A percentile compares a stretch with the other conserved stretches of the same genome.
Evolutionary conservation across 129 eudicot genomes (phyloP).

Genomic region (Flaveria bidentis): DNA sequence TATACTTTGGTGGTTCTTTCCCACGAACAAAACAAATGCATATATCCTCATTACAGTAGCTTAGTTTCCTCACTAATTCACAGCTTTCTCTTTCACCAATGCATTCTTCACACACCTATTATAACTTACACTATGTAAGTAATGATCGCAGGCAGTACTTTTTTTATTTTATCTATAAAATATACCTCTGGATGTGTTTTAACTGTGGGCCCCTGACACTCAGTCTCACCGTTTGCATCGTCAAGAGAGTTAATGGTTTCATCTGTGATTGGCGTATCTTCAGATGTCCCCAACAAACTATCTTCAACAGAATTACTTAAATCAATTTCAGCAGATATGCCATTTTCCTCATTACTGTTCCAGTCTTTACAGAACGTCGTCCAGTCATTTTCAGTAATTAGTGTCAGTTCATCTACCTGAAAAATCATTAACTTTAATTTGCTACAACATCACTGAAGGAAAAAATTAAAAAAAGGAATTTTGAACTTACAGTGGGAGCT

Average conservation of each 20-base stretch:
- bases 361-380: conserved; percentile 75
- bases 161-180: neutral
- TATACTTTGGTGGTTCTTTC: conserved; percentile 91
- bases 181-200: conserved; percentile 77
- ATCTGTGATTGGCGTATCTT: conserved; percentile 59
- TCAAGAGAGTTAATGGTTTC: conserved; percentile 49
- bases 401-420: conserved; percentile 73
- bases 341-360: conserved; percentile 55
- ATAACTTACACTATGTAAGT: neutral
- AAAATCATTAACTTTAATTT: neutral
- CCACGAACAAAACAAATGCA: conserved; percentile 84
- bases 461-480: neutral
- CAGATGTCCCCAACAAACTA: conserved; percentile 38
- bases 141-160: neutral
- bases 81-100: conserved; percentile 92
- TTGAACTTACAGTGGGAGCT: conserved; percentile 58
- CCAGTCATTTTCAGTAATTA: conserved; percentile 80
- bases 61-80: conserved; percentile 74
- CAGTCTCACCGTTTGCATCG: conserved; percentile 52
- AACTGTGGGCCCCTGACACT: conserved; percentile 52
- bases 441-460: neutral
- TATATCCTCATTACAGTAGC: conserved; percentile 79
- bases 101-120: conserved; percentile 89
- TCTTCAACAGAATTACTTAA: conserved; percentile 37
- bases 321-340: conserved; percentile 68